phyloP scores from a whole-genome alignment of 257 asterid species.

The Forsythia suspensa region DNA sequence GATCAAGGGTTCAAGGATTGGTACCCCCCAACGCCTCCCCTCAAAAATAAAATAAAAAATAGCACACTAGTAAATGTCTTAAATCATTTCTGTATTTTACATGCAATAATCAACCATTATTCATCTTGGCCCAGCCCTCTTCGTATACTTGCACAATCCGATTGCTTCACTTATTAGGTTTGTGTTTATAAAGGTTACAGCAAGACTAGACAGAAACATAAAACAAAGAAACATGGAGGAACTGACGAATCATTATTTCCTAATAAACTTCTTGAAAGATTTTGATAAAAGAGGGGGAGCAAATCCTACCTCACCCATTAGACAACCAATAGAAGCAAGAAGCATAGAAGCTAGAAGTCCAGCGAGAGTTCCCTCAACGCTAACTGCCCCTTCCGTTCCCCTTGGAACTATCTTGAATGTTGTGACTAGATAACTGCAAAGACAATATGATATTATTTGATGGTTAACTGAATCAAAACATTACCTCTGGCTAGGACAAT shows the following conservation, averaged over 20 bases:
- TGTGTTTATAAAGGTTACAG: background rate
- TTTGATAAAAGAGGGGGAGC: background rate
- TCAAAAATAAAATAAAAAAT: too few species aligned
- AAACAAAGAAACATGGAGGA: background rate
- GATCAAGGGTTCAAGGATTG: too few species aligned
- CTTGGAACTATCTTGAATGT: conserved; percentile 90
- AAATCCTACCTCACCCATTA: conserved; percentile 59
- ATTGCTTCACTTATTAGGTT: background rate
- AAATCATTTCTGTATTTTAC: too few species aligned
- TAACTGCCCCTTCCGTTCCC: conserved; percentile 98
- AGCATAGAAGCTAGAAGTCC: conserved; percentile 83
- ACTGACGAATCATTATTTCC: background rate
- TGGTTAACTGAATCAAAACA: conserved; percentile 7
- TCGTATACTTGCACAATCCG: background rate
- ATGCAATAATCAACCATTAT: too few species aligned
- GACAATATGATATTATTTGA: conserved; percentile 1
- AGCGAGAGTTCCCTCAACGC: conserved; percentile 88
- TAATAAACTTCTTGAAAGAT: background rate
- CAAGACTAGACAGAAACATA: background rate
- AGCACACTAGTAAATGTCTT: too few species aligned
- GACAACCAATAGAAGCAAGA: conserved; percentile 71
- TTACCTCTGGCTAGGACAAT: background rate
- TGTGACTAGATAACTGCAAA: conserved; percentile 78
- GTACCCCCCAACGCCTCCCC: too few species aligned
- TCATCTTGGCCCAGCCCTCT: background rate